phyloP scores from a whole-genome alignment of 805 yeast genomes.

The Metschnikowia colocasiae region DNA sequence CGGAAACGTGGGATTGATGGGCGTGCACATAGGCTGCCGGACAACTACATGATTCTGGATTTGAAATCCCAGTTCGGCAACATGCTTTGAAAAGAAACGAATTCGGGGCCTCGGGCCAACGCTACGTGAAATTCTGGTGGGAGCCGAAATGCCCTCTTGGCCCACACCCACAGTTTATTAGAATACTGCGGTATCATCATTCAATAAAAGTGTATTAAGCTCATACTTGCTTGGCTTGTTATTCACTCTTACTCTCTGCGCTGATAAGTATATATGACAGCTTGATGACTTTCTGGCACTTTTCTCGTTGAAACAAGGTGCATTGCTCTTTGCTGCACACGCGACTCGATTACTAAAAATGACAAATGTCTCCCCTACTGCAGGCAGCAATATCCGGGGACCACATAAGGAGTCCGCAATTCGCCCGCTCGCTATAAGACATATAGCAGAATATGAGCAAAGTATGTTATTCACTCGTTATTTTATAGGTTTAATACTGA shows the following conservation, averaged over 20 bases:
- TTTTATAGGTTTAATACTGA: neutral
- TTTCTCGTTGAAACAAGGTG: neutral
- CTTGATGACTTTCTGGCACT: no score
- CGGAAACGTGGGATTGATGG: neutral
- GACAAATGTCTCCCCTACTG: constrained; percentile 1
- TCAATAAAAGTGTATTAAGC: neutral
- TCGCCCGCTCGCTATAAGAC: neutral
- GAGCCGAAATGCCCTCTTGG: no score
- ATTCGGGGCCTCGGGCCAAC: neutral
- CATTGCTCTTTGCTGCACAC: neutral
- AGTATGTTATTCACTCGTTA: neutral
- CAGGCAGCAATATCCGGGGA: neutral
- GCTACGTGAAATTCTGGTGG: neutral
- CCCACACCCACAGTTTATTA: neutral
- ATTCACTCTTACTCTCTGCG: no score
- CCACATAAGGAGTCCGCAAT: neutral
- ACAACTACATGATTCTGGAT: neutral
- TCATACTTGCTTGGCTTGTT: neutral
- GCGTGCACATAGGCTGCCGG: constrained; percentile 1
- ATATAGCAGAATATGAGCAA: constrained; percentile 1
- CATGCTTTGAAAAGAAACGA: neutral
- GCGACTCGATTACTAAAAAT: constrained; percentile 1
- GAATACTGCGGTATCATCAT: neutral
- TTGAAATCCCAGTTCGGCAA: neutral
- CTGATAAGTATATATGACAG: neutral